Evolutionary conservation across 2,329 filamentous ascomycete species (phyloP), one percentile per base, ranked within the genome.

Genomic region (Penicillium sp.): DNA sequence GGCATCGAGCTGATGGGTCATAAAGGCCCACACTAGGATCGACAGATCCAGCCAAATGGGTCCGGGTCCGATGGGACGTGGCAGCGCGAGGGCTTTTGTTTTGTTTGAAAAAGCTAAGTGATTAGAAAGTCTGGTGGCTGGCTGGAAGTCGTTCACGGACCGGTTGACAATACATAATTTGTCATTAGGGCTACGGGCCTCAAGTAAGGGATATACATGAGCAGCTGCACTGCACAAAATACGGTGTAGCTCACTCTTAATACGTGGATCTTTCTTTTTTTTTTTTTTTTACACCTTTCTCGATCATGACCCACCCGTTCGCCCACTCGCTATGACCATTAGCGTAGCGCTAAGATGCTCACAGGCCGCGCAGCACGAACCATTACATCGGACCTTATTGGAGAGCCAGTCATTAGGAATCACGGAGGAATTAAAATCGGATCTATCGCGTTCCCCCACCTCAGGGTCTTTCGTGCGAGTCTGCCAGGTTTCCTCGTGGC

Each of bases 261-360:
- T 20, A 20, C 18, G 18, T 20, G 18, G 18, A 20, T 20, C 18
- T 20, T 20, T 20, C 4, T 2, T 20, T 20, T 20, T 20, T 20
- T 20, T 20, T 20, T 20, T 20, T 20, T 20, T 20, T 20, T 20
- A 20, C n/a, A n/a, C n/a, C 18, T 20, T 20, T 20, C 4, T 20
- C 4, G 1, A 20, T 20, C 50, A 45, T 14, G 54, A 43, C 51
- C 57, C 57, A 59, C 57, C 50, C n/a, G 52, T 58, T 58, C 51
- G 49, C 42, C 53, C 56, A 52, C 50, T 44, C 5, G 42, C 52
- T 52, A 57, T 49, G 35, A 37, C 35, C 39, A 48, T 32, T 52
- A 49, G 50, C 42, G 18, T 18, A 11, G 9, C 29, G 36, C 39
- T 44, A 44, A 47, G 43, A n/a, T 39, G 40, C 27, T 52, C 45